Percentiles rank a stretch among this genome's conserved stretches.
Evolutionary conservation across 768 basidiomycete genomes (phyloP).

Genomic region (Hygrophorus pudorinus): DNA sequence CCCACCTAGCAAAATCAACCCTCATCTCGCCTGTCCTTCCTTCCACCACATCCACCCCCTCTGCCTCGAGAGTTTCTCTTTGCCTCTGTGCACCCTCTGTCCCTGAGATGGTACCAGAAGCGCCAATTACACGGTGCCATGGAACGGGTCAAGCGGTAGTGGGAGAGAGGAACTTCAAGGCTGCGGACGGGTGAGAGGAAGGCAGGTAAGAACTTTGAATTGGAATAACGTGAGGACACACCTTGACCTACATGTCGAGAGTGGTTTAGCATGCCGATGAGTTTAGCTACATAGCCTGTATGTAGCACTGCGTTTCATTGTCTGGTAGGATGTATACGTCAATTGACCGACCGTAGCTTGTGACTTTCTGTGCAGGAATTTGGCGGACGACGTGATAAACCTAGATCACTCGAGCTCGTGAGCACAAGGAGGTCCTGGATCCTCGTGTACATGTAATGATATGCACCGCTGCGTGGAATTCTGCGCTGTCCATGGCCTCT

Average conservation of each 20-base stretch:
- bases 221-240: conserved; percentile 16
- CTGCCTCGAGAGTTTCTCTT: conserved; percentile 60
- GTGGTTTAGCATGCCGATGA: conserved; percentile 71
- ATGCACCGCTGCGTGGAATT: too few relatives aligned
- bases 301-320: too few relatives aligned
- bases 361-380: conserved; percentile 60
- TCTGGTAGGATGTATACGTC: not conserved
- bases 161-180: conserved; percentile 66
- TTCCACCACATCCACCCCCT: conserved; percentile 67
- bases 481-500: too few relatives aligned
- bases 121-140: conserved; percentile 71
- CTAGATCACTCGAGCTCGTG: too few relatives aligned
- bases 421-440: too few relatives aligned
- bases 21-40: conserved; percentile 47
- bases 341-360: conserved; percentile 55
- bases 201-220: not conserved
- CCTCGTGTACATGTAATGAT: too few relatives aligned
- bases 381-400: conserved; percentile 65
- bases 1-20: conserved; percentile 46
- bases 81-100: conserved; percentile 74
- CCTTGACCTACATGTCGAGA: conserved; percentile 81
- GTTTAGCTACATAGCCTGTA: conserved; percentile 74
- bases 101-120: conserved; percentile 65
- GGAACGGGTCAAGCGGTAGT: conserved; percentile 58
- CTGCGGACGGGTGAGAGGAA: conserved; percentile 25